Evolutionary conservation across 2,329 filamentous ascomycete species (phyloP).

Genomic region (Corniculantispora saksenae): DNA sequence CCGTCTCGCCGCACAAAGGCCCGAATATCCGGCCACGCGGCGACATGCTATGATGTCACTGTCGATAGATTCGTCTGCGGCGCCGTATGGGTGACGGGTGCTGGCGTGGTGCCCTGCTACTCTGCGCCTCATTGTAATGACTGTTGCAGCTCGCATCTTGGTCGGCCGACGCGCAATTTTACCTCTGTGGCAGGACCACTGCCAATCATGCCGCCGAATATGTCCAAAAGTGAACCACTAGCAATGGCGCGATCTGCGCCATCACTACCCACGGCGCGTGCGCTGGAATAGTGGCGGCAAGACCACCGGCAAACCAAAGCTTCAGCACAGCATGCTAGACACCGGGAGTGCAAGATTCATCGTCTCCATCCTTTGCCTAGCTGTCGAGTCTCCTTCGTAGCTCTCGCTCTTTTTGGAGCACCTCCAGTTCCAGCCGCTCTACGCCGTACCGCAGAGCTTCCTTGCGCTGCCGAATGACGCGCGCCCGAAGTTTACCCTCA

Average conservation of each 20-base stretch:
- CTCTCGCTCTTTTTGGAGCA: slow-evolving; percentile 71
- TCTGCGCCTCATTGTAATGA: too few relatives aligned
- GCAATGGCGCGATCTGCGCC: too few relatives aligned
- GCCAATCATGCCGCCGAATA: too few relatives aligned
- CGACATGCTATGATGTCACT: background rate
- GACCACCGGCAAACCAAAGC: too few relatives aligned
- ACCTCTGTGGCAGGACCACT: too few relatives aligned
- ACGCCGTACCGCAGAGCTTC: slow-evolving; percentile 85
- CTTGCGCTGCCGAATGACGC: slow-evolving; percentile 74
- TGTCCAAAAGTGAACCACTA: too few relatives aligned
- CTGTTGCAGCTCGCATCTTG: too few relatives aligned
- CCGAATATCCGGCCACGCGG: background rate
- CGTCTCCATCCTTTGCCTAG: slow-evolving; percentile 22
- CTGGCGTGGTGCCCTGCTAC: too few relatives aligned
- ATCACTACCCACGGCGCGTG: background rate
- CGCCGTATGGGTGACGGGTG: background rate
- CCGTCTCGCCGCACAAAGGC: background rate
- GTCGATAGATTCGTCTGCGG: background rate
- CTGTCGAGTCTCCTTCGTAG: slow-evolving; percentile 51
- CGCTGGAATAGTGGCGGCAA: background rate
- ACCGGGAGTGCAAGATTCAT: background rate
- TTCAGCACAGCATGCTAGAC: too few relatives aligned
- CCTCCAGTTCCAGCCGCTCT: slow-evolving; percentile 81
- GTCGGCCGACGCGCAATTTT: too few relatives aligned
- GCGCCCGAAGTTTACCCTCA: slow-evolving; percentile 52